A percentile compares a stretch with the other conserved stretches of the same genome.
These are phyloP conservation scores for Pholiota molesta DNA, from an alignment of 768 basidiomycete genomes.

Conservation along the genomic window DNA sequence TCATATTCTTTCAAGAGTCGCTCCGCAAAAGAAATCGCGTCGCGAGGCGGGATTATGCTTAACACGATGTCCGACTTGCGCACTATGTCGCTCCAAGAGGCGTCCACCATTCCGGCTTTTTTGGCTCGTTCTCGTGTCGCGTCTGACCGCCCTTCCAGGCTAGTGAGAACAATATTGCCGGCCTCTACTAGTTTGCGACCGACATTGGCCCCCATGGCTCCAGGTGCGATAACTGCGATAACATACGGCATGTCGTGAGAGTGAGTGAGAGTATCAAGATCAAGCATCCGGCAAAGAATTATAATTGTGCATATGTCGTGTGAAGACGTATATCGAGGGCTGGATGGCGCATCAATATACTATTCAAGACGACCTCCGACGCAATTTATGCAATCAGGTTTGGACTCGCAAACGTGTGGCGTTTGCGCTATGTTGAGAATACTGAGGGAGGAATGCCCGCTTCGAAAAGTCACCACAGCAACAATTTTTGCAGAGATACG, in stretches of 20 bases:
- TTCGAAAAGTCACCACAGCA: conserved; percentile 4
- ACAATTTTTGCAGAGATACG: neutral
- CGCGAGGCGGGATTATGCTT: conserved; percentile 61
- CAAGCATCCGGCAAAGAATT: neutral
- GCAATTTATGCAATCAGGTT: neutral
- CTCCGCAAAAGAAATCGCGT: conserved; percentile 49
- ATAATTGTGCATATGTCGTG: conserved; percentile 13
- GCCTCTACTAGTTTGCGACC: conserved; percentile 46
- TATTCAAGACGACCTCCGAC: neutral
- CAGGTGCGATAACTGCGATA: conserved; percentile 56
- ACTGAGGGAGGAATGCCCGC: neutral
- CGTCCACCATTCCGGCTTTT: conserved; percentile 51
- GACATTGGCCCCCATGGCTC: conserved; percentile 63
- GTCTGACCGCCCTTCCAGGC: conserved; percentile 55
- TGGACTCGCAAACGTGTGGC: neutral
- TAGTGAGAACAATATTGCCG: conserved; percentile 59
- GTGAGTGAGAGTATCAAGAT: conserved; percentile 11
- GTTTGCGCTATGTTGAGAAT: neutral
- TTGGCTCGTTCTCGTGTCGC: conserved; percentile 49
- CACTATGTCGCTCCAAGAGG: conserved; percentile 31
- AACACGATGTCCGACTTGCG: conserved; percentile 47
- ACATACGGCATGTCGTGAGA: conserved; percentile 28
- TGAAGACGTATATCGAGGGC: conserved; percentile 12
- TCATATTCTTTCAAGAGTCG: conserved; percentile 34
- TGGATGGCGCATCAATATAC: conserved; percentile 1